Evolutionary conservation across 1,284 basidiomycete species (phyloP).

Genomic region (Ceraceosorus guamensis): DNA sequence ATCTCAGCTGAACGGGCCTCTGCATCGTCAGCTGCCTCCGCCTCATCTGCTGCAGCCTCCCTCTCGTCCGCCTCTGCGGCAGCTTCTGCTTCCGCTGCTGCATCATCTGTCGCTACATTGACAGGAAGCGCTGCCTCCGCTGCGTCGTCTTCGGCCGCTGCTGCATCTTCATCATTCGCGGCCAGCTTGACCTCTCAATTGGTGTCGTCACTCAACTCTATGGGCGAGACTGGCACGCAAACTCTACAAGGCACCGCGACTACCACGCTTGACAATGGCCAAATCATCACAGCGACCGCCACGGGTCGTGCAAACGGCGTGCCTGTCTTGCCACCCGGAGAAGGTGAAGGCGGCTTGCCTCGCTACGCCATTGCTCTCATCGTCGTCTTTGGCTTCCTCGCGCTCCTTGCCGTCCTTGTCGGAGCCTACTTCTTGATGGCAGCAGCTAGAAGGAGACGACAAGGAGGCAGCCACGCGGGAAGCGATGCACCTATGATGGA

Average conservation of each 20-base stretch:
- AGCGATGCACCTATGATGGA: slow-evolving; percentile 7
- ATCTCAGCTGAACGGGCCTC: slow-evolving; percentile 3
- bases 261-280: slow-evolving; percentile 31
- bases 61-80: slow-evolving; percentile 7
- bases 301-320: slow-evolving; percentile 36
- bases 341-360: slow-evolving; percentile 16
- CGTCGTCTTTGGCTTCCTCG: slow-evolving; percentile 36
- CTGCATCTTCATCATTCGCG: slow-evolving; percentile 19
- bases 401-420: slow-evolving; percentile 21
- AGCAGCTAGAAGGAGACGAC: slow-evolving; percentile 20
- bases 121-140: slow-evolving; percentile 8
- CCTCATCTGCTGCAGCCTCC: slow-evolving; percentile 9
- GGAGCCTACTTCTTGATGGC: slow-evolving; percentile 31
- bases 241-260: slow-evolving; percentile 30
- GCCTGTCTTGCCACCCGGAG: slow-evolving; percentile 7
- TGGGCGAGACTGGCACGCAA: slow-evolving; percentile 33
- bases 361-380: slow-evolving; percentile 38
- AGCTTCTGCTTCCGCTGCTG: slow-evolving; percentile 16
- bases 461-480: slow-evolving; percentile 3
- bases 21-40: slow-evolving; percentile 8
- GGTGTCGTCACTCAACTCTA: slow-evolving; percentile 21
- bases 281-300: slow-evolving; percentile 29
- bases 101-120: slow-evolving; percentile 12
- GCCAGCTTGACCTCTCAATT: slow-evolving; percentile 26
- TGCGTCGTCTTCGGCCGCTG: slow-evolving; percentile 10